Evolutionary conservation across 1,284 basidiomycete genomes (phyloP).

Genomic region (Cutaneotrichosporon mucoides): DNA sequence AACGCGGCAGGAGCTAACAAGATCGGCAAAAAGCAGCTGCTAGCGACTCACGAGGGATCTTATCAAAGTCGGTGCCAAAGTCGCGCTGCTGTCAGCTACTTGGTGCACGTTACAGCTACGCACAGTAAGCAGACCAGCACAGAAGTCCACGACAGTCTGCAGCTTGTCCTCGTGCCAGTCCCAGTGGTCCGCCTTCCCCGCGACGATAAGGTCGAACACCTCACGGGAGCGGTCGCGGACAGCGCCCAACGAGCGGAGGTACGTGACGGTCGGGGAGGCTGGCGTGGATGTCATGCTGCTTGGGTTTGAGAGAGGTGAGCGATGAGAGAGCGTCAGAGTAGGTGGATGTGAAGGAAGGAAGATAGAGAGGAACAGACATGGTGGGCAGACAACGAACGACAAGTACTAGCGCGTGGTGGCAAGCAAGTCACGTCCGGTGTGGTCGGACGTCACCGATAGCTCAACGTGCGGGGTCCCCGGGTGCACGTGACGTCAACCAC

Average conservation of each 20-base stretch:
- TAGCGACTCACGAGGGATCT: slow-evolving; percentile 40
- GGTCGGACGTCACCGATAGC: too few relatives aligned
- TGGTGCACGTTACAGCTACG: background rate
- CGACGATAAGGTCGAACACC: slow-evolving; percentile 71
- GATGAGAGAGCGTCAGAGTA: background rate
- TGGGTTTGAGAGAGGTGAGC: background rate
- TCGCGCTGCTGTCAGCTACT: slow-evolving; percentile 59
- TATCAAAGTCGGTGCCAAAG: slow-evolving; percentile 66
- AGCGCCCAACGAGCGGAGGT: slow-evolving; percentile 79
- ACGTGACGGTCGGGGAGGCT: slow-evolving; percentile 37
- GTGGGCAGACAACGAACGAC: too few relatives aligned
- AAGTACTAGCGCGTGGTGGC: too few relatives aligned
- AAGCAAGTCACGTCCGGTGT: too few relatives aligned
- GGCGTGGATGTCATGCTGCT: background rate
- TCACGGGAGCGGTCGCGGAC: slow-evolving; percentile 77
- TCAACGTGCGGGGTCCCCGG: too few relatives aligned
- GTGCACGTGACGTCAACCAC: too few relatives aligned
- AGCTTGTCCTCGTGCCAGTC: slow-evolving; percentile 75
- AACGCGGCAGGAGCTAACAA: too few relatives aligned
- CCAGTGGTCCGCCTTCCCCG: slow-evolving; percentile 76
- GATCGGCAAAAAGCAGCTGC: too few relatives aligned
- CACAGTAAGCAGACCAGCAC: slow-evolving; percentile 72
- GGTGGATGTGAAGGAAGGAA: too few relatives aligned
- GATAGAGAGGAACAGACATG: too few relatives aligned
- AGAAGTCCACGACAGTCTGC: slow-evolving; percentile 68